Evolutionary conservation across 2,329 filamentous ascomycete species (phyloP).

Genomic region (Fusarium praegraminearum): DNA sequence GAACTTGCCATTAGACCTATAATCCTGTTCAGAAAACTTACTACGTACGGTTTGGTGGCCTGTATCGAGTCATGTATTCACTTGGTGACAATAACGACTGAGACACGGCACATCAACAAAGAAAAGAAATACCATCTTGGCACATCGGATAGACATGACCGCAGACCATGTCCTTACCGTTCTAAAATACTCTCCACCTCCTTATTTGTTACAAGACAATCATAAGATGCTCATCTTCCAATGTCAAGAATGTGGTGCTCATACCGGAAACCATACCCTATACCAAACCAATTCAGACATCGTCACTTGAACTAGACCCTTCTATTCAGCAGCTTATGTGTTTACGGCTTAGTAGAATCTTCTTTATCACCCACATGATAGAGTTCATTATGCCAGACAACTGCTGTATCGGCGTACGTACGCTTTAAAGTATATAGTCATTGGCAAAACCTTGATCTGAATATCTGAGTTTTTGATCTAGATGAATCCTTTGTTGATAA

Average conservation of each 20-base stretch:
- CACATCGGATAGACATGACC: background rate
- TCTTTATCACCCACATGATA: no score
- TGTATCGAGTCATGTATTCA: background rate
- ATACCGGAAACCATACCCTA: background rate
- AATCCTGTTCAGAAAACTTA: no score
- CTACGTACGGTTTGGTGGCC: no score
- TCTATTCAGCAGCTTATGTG: background rate
- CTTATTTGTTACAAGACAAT: background rate
- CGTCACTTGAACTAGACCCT: background rate
- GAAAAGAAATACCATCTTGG: background rate
- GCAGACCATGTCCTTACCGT: background rate
- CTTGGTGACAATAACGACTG: background rate
- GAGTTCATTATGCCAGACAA: no score
- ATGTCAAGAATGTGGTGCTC: background rate
- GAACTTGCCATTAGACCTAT: background rate
- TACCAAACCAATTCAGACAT: background rate
- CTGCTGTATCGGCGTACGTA: no score
- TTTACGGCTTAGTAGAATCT: no score
- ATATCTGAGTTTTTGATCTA: no score
- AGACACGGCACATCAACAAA: background rate
- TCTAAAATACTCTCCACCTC: background rate
- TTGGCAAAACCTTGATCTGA: no score
- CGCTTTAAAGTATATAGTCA: no score
- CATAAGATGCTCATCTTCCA: background rate
- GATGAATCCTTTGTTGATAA: no score